A percentile compares a stretch with the other conserved stretches of the same genome.
Conservation (phyloP, 2,329 filamentous ascomycete species). For the Boeremia exigua region DNA sequence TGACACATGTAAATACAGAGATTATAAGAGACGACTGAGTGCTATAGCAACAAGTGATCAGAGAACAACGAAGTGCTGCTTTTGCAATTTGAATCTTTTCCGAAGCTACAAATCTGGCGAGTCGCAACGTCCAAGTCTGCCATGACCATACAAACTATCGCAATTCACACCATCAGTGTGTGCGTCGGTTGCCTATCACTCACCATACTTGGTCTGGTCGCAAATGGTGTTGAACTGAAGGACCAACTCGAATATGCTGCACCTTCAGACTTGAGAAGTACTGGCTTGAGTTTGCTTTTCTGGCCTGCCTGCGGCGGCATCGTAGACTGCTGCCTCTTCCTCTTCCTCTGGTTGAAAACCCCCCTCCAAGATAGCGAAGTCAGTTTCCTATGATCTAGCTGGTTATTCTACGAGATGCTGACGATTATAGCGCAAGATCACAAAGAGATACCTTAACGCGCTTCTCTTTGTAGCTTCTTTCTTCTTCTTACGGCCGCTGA, state of each 20-base stretch:
- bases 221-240: not conserved
- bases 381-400: not conserved
- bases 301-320: conserved; percentile 22
- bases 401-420: not conserved
- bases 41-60: not conserved
- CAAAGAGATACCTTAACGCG: not conserved
- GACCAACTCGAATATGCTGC: not conserved
- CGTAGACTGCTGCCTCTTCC: conserved; percentile 18
- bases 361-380: not conserved
- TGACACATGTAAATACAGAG: not conserved
- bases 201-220: not conserved
- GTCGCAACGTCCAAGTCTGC: not conserved
- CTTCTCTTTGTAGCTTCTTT: conserved; percentile 21
- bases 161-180: not conserved
- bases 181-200: not conserved
- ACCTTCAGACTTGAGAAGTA: not conserved
- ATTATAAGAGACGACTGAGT: not conserved
- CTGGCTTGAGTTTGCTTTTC: conserved; percentile 17
- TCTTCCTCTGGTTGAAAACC: conserved; percentile 5
- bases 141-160: not conserved
- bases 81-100: too few species aligned
- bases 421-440: conserved; percentile 4
- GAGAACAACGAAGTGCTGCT: too few species aligned
- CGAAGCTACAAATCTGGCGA: not conserved
- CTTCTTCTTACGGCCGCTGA: conserved; percentile 11